Conservation (phyloP, 2,329 filamentous ascomycete species). For the Pseudopithomyces maydicus region DNA sequence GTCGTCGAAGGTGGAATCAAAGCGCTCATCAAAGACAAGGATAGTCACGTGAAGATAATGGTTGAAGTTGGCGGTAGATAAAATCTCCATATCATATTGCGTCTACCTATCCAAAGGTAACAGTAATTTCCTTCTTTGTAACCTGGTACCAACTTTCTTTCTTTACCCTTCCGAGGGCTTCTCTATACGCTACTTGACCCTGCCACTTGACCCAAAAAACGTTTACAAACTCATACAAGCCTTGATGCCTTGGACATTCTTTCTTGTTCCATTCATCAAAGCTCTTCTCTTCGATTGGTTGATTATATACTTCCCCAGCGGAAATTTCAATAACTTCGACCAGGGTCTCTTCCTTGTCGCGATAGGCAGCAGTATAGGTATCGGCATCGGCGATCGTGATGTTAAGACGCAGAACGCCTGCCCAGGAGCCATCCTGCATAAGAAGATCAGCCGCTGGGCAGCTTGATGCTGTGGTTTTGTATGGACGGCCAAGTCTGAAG, state of each 20-base stretch:
- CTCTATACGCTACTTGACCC: conserved; percentile 22
- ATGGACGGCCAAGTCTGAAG: conserved; percentile 11
- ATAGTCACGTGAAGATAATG: conserved; percentile 67
- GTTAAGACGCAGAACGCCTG: conserved; percentile 18
- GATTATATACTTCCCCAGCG: conserved; percentile 16
- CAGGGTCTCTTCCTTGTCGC: not conserved
- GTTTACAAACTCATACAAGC: conserved; percentile 23
- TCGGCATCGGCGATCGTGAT: not conserved
- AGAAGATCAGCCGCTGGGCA: conserved; percentile 12
- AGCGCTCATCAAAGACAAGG: conserved; percentile 63
- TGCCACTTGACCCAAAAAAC: conserved; percentile 28
- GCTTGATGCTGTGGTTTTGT: conserved; percentile 4
- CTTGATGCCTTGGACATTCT: conserved; percentile 4
- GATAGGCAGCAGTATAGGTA: not conserved
- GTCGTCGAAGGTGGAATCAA: conserved; percentile 64
- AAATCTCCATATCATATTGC: not conserved
- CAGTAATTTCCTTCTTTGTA: conserved; percentile 14
- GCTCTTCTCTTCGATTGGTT: conserved; percentile 15
- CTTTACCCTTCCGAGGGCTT: conserved; percentile 23
- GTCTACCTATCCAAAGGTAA: conserved; percentile 16
- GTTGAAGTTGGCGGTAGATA: conserved; percentile 50
- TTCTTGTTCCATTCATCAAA: conserved; percentile 18
- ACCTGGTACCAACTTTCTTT: conserved; percentile 16
- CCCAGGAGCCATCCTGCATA: conserved; percentile 11
- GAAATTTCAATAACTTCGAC: conserved; percentile 21